Evolutionary conservation across 1,284 basidiomycete species (phyloP), one percentile per base, ranked within the genome.

Genomic region (Crepidotus sp.): DNA sequence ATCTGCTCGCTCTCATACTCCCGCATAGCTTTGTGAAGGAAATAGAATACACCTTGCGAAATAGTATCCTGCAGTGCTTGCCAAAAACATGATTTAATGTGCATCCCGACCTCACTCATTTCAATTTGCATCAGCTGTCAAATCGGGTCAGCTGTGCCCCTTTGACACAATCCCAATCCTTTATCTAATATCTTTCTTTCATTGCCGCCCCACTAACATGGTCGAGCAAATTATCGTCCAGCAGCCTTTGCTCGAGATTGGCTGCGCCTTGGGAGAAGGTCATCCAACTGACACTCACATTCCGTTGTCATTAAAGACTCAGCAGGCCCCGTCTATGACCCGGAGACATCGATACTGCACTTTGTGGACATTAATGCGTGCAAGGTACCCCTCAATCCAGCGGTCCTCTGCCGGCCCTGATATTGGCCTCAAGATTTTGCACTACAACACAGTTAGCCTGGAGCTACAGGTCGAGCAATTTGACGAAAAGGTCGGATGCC

Each of bases 211-310:
- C 42, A 46, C 48, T 46, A 36, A 18, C 36, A 55, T 55, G 54
- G 54, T 48, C 45, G 55, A 55, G 40, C 59, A 59, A 52, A 64
- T 73, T 22, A 47, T 61, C 36, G 61, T 68, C 30, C 52, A 63
- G 33, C 48, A 48, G 4, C 76, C 80, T 11, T 64, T 81, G 54
- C 61, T 79, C 38, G 62, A 66, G 53, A 67, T 74, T 32, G 72
- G 71, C n/a, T 82, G 78, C 52, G 70, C 62, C 11, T 61, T 83
- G 25, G 80, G 80, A 44, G 77, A 84, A 77, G 77, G 80, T 80
- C 27, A 13, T 44, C 15, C 37, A 36, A 34, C 11, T n/a, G 13
- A n/a, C 33, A 40, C 27, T 27, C 54, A 37, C n/a, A 3, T 38
- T 38, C 17, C 19, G 36, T 40, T 22, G 30, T 14, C 27, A 34